phyloP scores from a whole-genome alignment of 106 monocot species.

The Acorus calamus region DNA sequence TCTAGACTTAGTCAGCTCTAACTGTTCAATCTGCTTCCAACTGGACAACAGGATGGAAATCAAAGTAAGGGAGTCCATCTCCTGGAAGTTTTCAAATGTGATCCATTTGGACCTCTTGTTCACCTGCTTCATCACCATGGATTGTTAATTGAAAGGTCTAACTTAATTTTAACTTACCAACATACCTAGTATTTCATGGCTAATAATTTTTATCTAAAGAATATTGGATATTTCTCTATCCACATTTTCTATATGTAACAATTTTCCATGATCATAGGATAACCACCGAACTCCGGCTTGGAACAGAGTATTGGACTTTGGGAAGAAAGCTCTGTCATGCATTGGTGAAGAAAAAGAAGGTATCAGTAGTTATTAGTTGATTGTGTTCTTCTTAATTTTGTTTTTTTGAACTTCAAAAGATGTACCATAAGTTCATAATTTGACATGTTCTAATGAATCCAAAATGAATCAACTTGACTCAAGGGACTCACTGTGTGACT shows the following conservation, averaged over 20 bases:
- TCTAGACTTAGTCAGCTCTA: too few species aligned
- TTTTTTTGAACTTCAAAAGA: not conserved
- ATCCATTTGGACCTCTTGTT: constrained; percentile 48
- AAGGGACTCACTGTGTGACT: too few species aligned
- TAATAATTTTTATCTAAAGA: not conserved
- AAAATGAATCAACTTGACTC: too few species aligned
- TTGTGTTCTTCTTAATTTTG: not conserved
- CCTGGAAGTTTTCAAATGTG: constrained; percentile 9
- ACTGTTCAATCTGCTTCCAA: not conserved
- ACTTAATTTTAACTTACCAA: constrained; percentile 2
- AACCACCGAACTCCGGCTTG: constrained; percentile 42
- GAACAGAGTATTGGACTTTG: constrained; percentile 76
- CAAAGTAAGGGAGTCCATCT: not conserved
- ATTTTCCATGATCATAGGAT: constrained; percentile 36
- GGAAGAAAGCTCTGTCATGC: constrained; percentile 75
- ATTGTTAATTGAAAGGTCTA: constrained; percentile 55
- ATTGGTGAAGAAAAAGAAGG: constrained; percentile 37
- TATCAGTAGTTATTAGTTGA: constrained; percentile 1
- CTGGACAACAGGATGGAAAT: constrained; percentile 16
- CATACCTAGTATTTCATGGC: not conserved
- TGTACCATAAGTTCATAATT: too few species aligned
- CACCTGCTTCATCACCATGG: constrained; percentile 40
- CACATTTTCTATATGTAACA: not conserved
- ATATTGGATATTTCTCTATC: not conserved
- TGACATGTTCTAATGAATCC: too few species aligned